Base-by-base conservation (phyloP, 768 basidiomycete genomes). In the Fomitopsis serialis region DNA sequence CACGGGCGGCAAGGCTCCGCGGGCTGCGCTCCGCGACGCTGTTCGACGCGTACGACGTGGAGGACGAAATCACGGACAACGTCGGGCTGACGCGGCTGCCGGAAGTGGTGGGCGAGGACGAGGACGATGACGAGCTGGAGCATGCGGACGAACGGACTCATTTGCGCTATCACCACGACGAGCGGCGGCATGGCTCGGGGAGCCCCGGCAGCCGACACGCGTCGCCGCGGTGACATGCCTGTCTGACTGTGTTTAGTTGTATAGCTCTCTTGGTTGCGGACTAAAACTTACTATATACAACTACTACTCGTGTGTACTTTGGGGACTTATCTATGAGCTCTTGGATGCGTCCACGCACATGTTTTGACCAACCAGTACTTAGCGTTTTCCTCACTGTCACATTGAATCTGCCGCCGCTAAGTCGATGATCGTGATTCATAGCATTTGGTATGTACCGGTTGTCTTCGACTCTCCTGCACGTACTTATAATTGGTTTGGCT, bases 31-130 rank as follows among this genome's bases (percentile, higher is more conserved):
- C 77, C 37, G 70, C 76, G 7, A 83, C 84, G 15, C 71, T 95
- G 23, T 94, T 92, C 70, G 83, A 78, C 65, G 78, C 90, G 12
- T 92, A 88, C 60, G 89, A 86, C 52, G 82, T 78, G 46, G 74
- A 74, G 24, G 78, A 76, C 24, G 68, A 59, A 58, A 88, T 84
- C 52, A 80, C 76, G 48, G 73, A 73, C 21, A 61, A 44, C 40
- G 59, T 87, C 42, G 83, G 84, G 12, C 63, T 95, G 45, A 74
- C 79, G 12, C 74, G 76, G 56, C 70, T 95, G 49, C 71, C 76
- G 36, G 92, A 93, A 72, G 78, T 75, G 40, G 85, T 83, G 46
- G 72, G 75, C 50, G 78, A 78, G 29, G 75, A 75, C 27, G 77
- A 64, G 51, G 72, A 75, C 50, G 78, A 78, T 34, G 75, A 75